A percentile compares a stretch with the other conserved stretches of the same genome.
phyloP scores from a whole-genome alignment of 352 stramenopile genomes.

The Phytophthora pisi region DNA sequence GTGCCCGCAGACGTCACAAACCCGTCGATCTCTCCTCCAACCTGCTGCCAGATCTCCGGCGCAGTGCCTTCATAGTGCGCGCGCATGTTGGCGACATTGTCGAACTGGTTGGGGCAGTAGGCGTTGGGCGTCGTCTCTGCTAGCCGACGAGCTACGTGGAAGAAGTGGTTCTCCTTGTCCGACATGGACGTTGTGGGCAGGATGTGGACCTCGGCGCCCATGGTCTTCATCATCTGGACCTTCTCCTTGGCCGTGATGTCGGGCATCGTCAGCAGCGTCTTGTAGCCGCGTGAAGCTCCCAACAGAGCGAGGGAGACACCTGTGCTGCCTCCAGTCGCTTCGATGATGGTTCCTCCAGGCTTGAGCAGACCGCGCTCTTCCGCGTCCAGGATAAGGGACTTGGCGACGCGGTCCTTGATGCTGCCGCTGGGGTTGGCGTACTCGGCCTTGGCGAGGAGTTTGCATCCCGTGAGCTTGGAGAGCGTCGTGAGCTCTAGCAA shows the following conservation, averaged over 20 bases:
- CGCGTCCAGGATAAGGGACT: conserved; percentile 93
- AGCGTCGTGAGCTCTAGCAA: conserved; percentile 73
- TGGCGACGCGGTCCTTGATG: conserved; percentile 95
- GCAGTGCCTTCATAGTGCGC: conserved; percentile 83
- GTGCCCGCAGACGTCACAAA: conserved; percentile 92
- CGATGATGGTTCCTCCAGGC: conserved; percentile 65
- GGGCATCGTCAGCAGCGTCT: conserved; percentile 79
- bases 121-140: conserved; percentile 39
- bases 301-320: conserved; percentile 92
- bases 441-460: conserved; percentile 83
- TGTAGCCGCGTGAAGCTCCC: conserved; percentile 85
- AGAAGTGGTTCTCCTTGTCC: conserved; percentile 78
- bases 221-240: conserved; percentile 79
- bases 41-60: conserved; percentile 91
- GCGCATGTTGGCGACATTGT: conserved; percentile 75
- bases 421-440: conserved; percentile 92
- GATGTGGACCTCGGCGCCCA: conserved; percentile 71
- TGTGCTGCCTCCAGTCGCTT: conserved; percentile 92
- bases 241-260: conserved; percentile 74
- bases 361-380: conserved; percentile 87
- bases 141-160: conserved; percentile 69
- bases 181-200: conserved; percentile 66
- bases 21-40: conserved; percentile 89
- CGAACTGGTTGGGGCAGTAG: conserved; percentile 78
- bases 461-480: conserved; percentile 73